Base-by-base conservation (phyloP, 306 rosid species). In the Trifolium subterraneum region DNA sequence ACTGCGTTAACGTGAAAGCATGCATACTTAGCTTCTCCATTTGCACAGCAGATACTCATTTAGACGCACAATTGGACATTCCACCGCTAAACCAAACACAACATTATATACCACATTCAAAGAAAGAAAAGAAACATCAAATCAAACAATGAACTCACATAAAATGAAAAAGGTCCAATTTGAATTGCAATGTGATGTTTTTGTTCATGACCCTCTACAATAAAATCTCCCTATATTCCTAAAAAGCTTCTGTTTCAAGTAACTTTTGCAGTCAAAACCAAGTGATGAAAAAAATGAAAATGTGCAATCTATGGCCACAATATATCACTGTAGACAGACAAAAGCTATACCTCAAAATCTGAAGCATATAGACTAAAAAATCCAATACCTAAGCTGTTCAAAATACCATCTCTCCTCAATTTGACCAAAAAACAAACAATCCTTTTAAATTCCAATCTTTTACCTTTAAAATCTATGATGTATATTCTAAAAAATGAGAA, bases 171-270 rank as follows among this genome's bases (percentile, higher is more conserved):
- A 59, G 73, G 33, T 75, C 36, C 67, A 81, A 81, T 52, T 63
- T 75, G 74, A 75, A 81, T 70, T 70, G 35, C 68, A 75, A 25
- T 55, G 54, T 35, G 58, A 58, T 27, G 68, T 70, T 51, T 35
- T 59, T 60, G 65, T 61, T 61, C 76, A 47, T 67, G 72, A 68
- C 75, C 73, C 75, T 79, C 75, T 80, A 80, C 66, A 67, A 50
- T 51, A 15, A 59, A 80, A 81, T 81, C 61, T 51, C 63, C 25
- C 74, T 70, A 50, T 81, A 81, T 71, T 64, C 27, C 74, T 69
- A 55, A 75, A 70, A 54, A 62, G 68, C 45, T 62, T 62, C 7
- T 52, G 27, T 62, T 61, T 74, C 35, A 29, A 51, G 48, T 69
- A 59, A 59, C 35, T 73, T 52, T 63, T 63, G 61, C 41, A 74